These are phyloP conservation scores for Capronia coronata DNA, from an alignment of 2,329 filamentous ascomycete genomes.

Conservation along the genomic window DNA sequence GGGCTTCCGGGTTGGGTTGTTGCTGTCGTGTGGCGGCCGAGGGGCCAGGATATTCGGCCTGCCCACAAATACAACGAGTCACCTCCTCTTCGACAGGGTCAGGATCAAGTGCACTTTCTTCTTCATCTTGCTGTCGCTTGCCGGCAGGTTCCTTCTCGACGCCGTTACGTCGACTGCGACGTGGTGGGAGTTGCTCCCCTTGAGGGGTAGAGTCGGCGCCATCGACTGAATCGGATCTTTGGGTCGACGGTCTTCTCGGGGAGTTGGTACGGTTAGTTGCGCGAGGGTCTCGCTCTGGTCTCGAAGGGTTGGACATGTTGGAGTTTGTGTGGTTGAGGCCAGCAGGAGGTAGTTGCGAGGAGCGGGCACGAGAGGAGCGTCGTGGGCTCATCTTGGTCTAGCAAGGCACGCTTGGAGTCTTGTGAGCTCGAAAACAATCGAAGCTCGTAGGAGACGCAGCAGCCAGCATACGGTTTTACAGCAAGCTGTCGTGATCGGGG, in stretches of 20 bases:
- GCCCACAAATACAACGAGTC: conserved; percentile 89
- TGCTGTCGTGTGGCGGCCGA: conserved; percentile 20
- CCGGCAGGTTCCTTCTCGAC: conserved; percentile 46
- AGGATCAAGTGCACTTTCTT: conserved; percentile 55
- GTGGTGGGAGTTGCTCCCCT: conserved; percentile 49
- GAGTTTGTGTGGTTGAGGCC: conserved; percentile 70
- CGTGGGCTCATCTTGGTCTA: conserved; percentile 58
- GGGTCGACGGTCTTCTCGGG: conserved; percentile 65
- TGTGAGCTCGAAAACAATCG: background rate
- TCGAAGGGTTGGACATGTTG: conserved; percentile 52
- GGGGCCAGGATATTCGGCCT: conserved; percentile 85
- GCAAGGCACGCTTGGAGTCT: background rate
- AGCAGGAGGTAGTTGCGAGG: conserved; percentile 62
- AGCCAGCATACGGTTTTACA: background rate
- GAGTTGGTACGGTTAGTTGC: conserved; percentile 65
- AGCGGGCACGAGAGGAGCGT: conserved; percentile 85
- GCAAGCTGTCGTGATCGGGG: conserved; percentile 1
- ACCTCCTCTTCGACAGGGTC: conserved; percentile 73
- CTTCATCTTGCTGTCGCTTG: conserved; percentile 51
- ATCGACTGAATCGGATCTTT: conserved; percentile 48
- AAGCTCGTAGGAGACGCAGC: background rate
- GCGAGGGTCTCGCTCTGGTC: conserved; percentile 68
- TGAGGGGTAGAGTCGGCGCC: conserved; percentile 44
- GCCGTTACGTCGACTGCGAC: conserved; percentile 66
- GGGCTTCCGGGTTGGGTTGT: conserved; percentile 8